phyloP scores from a whole-genome alignment of 208 protist species.

The Leishmania arabica region DNA sequence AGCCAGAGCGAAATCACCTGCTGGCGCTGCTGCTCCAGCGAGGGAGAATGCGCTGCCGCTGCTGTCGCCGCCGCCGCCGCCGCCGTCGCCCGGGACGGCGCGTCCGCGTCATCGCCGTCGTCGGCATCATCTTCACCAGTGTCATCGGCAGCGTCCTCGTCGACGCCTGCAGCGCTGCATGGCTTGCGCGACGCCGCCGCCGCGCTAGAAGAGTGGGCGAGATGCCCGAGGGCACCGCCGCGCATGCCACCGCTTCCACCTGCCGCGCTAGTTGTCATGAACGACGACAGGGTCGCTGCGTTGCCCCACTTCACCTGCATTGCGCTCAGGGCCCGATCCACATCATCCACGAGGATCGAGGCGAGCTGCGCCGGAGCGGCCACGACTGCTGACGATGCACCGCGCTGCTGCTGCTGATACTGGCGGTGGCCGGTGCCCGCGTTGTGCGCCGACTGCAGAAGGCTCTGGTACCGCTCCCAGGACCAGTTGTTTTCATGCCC shows the following conservation, averaged over 20 bases:
- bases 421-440: constrained; percentile 25
- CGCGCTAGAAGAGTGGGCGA: background rate
- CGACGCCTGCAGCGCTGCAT: background rate
- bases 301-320: constrained; percentile 72
- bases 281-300: constrained; percentile 23
- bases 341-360: constrained; percentile 74
- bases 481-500: constrained; percentile 77
- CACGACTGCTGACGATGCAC: background rate
- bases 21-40: constrained; percentile 41
- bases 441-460: constrained; percentile 37
- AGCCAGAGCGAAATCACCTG: constrained; percentile 33
- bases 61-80: background rate
- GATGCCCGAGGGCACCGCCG: background rate
- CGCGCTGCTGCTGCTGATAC: constrained; percentile 13
- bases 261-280: background rate
- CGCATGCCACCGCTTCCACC: background rate
- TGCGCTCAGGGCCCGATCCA: constrained; percentile 68
- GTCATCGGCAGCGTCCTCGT: constrained; percentile 1
- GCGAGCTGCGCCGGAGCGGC: constrained; percentile 33
- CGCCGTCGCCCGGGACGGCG: background rate
- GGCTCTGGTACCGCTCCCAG: constrained; percentile 67
- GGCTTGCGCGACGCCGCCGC: background rate
- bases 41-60: constrained; percentile 8
- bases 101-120: constrained; percentile 10
- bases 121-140: constrained; percentile 4